Base-by-base conservation (phyloP, 208 protist genomes). In the Wallacemonas sp. region DNA sequence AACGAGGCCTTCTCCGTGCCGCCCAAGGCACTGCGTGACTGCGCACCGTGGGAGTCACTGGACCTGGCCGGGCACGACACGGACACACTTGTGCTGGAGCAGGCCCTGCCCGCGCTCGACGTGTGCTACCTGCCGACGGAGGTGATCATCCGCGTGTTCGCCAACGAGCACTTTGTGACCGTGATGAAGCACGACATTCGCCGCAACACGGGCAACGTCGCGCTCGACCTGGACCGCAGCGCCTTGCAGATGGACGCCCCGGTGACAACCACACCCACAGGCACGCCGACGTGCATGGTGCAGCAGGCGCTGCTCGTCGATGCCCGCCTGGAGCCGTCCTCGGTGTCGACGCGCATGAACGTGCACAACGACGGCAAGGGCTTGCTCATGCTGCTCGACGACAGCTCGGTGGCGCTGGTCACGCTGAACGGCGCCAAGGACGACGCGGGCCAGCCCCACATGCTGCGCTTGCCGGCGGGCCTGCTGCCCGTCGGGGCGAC, bases 1-100 rank as follows among this genome's bases (percentile, higher is more conserved):
- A 91, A 94, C 76, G 84, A 94, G 61, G 80, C 75, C 41, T 80
- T 94, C 65, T 73, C 77, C 41, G 73, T 90, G 64, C 77, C 77
- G 57, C 46, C 63, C 23, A 42, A 32, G 18, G 79, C 79, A 3
- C 50, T 91, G n/a, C 62, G 72, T 41, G 74, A 87, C 70, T 76
- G 83, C 36, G 63, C 71, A 7, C 71, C 73, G 36, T 90, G 83
- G 61, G 36, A 29, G 65, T 64, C 70, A 18, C 59, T 78, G 36
- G 48, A 75, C 42, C 57, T 74, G 41, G 62, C 75, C 5, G 71
- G 70, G 52, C 69, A 79, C 49, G 66, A 80, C 63, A 36, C 66
- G 10, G 66, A 59, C n/a, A 32, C 59, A 11, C 67, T 91, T 16
- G 65, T 94, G 38, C 70, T 94, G 46, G 84, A 94, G 69, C 32